Evolutionary conservation across 1,284 basidiomycete species (phyloP).

Genomic region (Trametes pubescens): DNA sequence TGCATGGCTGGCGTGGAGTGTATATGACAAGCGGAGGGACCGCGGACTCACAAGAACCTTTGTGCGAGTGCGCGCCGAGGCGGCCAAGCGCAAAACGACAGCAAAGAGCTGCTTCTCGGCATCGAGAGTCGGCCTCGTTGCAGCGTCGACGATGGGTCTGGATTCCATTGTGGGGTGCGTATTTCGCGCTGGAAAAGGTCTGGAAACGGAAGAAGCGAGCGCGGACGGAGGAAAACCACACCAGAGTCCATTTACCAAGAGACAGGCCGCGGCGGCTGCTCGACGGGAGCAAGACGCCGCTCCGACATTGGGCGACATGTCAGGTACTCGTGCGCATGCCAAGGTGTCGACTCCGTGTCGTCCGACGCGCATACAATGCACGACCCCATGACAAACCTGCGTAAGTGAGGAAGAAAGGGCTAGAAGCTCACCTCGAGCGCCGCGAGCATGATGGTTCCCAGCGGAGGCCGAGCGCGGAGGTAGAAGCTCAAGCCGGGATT

Average conservation of each 20-base stretch:
- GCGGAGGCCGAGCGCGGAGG: constrained; percentile 7
- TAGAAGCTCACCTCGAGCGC: constrained; percentile 3
- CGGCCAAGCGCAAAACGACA: constrained; percentile 5
- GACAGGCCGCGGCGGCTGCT: background rate
- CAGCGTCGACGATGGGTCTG: constrained; percentile 7
- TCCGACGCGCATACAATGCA: background rate
- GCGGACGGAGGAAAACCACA: constrained; percentile 7
- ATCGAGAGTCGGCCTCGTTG: constrained; percentile 5
- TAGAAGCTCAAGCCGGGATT: background rate
- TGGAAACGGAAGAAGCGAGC: constrained; percentile 19
- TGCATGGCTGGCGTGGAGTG: constrained; percentile 4
- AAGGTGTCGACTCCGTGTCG: background rate
- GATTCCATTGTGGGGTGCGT: background rate
- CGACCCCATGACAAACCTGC: background rate
- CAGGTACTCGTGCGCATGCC: background rate
- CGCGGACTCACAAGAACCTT: constrained; percentile 1
- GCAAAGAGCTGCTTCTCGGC: background rate
- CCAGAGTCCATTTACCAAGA: background rate
- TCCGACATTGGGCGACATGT: background rate
- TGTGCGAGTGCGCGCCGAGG: background rate
- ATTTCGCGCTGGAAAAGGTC: constrained; percentile 13
- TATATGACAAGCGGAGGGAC: constrained; percentile 6
- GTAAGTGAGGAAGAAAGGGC: background rate
- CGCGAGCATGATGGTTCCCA: constrained; percentile 2
- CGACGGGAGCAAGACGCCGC: background rate